A percentile compares a stretch with the other conserved stretches of the same genome.
phyloP scores from a whole-genome alignment of 1,284 basidiomycete species.

The Apiotrichum gracile region DNA sequence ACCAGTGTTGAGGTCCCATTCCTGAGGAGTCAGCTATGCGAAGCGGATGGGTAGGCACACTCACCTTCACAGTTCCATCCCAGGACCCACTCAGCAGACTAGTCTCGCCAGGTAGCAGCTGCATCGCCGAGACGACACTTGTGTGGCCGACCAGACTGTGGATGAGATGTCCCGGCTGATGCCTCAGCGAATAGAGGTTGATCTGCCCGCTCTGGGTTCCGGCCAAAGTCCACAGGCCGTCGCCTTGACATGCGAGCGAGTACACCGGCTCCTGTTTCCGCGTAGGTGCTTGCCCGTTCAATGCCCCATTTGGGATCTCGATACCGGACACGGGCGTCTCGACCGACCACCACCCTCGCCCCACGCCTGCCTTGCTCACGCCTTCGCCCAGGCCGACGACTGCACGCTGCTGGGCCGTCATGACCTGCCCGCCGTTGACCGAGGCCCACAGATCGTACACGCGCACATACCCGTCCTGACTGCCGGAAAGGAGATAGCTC shows the following conservation, averaged over 20 bases:
- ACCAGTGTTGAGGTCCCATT: conserved; percentile 97
- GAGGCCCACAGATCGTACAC: conserved; percentile 87
- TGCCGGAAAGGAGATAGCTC: conserved; percentile 82
- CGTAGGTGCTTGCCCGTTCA: not conserved
- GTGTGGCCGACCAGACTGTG: conserved; percentile 67
- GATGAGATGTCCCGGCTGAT: conserved; percentile 75
- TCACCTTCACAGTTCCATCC: conserved; percentile 83
- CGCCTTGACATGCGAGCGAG: conserved; percentile 79
- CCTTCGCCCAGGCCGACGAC: conserved; percentile 87
- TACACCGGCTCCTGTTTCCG: conserved; percentile 63
- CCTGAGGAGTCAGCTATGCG: conserved; percentile 51
- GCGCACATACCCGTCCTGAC: conserved; percentile 87
- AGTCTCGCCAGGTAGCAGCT: conserved; percentile 72
- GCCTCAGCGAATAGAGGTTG: conserved; percentile 86
- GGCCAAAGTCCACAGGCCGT: conserved; percentile 81
- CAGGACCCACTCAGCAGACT: conserved; percentile 86
- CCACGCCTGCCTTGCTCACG: conserved; percentile 80
- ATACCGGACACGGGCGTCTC: conserved; percentile 19
- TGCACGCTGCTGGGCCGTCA: conserved; percentile 83
- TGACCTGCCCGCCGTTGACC: conserved; percentile 77
- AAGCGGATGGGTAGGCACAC: conserved; percentile 36
- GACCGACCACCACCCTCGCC: conserved; percentile 75
- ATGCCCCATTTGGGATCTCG: conserved; percentile 25
- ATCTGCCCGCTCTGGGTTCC: conserved; percentile 80
- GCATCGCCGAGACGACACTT: conserved; percentile 78